These are phyloP conservation scores for Ceratocystis lukuohia DNA, from an alignment of 2,329 filamentous ascomycete species.

Conservation along the genomic window DNA sequence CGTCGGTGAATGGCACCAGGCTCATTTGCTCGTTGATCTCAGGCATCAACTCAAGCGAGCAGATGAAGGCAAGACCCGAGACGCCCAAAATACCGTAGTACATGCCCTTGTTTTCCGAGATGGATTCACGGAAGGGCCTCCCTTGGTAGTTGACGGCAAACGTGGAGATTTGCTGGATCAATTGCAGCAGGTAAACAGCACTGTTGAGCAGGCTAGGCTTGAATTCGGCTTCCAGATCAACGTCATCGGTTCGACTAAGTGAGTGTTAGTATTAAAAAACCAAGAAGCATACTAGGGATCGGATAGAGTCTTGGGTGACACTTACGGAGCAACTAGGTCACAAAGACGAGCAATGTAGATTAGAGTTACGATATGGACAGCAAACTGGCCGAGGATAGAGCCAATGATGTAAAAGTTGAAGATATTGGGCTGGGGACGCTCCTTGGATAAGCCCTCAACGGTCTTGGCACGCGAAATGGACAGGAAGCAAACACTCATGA, in stretches of 20 bases:
- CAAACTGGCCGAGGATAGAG: constrained; percentile 92
- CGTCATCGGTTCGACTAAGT: constrained; percentile 38
- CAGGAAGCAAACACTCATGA: constrained; percentile 98
- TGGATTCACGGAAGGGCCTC: constrained; percentile 88
- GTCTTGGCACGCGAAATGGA: constrained; percentile 96
- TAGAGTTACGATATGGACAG: constrained; percentile 82
- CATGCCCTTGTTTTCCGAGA: constrained; percentile 94
- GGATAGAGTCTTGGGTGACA: constrained; percentile 22
- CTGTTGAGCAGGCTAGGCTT: constrained; percentile 87
- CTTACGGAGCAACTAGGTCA: constrained; percentile 71
- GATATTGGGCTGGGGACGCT: constrained; percentile 94
- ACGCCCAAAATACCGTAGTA: constrained; percentile 92
- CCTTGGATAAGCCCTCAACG: constrained; percentile 89
- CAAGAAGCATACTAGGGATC: too few relatives aligned
- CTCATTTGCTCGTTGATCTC: constrained; percentile 90
- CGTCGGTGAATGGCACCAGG: constrained; percentile 73
- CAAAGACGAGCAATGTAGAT: constrained; percentile 90
- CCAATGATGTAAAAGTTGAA: constrained; percentile 99
- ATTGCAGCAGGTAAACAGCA: constrained; percentile 88
- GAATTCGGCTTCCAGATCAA: constrained; percentile 93
- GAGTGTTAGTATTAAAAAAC: constrained; percentile 23
- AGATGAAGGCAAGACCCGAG: constrained; percentile 79
- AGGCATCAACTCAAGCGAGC: constrained; percentile 87
- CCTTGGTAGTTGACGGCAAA: constrained; percentile 99
- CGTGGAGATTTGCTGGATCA: constrained; percentile 97